Conservation (phyloP, 2,329 filamentous ascomycete species). For the Exutisphaerella laricina region DNA sequence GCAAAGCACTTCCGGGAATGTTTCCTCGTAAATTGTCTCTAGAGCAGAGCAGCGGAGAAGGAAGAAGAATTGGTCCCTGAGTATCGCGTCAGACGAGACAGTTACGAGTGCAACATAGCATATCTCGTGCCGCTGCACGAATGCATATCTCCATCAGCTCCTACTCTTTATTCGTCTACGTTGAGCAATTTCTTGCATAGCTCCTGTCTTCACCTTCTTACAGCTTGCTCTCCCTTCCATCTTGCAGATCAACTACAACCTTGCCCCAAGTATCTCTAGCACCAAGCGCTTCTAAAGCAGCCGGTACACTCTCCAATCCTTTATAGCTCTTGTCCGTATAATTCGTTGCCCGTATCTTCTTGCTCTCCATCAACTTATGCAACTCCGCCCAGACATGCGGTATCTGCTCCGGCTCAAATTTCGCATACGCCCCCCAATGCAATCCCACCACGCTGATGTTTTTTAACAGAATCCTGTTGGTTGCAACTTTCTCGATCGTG, state of each 20-base stretch:
- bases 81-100: background rate
- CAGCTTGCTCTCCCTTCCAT: slow-evolving; percentile 49
- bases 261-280: slow-evolving; percentile 89
- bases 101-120: background rate
- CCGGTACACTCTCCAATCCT: slow-evolving; percentile 72
- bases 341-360: slow-evolving; percentile 75
- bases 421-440: slow-evolving; percentile 83
- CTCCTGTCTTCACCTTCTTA: no score
- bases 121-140: background rate
- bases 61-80: background rate
- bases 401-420: slow-evolving; percentile 65
- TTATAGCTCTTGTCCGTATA: slow-evolving; percentile 78
- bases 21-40: no score
- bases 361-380: slow-evolving; percentile 67
- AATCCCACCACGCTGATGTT: slow-evolving; percentile 86
- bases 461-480: slow-evolving; percentile 89
- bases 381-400: slow-evolving; percentile 75
- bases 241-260: slow-evolving; percentile 81
- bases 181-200: no score
- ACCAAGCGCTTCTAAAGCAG: slow-evolving; percentile 71
- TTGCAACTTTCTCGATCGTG: slow-evolving; percentile 81
- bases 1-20: no score
- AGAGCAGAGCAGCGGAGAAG: background rate
- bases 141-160: background rate
- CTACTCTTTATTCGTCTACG: background rate